Conservation (phyloP, 2,329 filamentous ascomycete species). For the Mycocentrospora acerina region DNA sequence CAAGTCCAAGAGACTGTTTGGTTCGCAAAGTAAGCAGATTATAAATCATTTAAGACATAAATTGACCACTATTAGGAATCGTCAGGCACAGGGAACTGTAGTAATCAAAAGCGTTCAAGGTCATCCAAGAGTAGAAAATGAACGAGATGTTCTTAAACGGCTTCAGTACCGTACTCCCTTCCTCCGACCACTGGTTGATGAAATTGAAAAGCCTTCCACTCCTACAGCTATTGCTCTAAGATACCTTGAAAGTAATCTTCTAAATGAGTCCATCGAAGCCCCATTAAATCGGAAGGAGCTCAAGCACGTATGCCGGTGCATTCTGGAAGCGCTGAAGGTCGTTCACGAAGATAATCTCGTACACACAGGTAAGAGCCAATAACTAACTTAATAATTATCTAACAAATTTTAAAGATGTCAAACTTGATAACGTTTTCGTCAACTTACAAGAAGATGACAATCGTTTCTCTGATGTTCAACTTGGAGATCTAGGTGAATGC, state of each 20-base stretch:
- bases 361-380: slow-evolving; percentile 21
- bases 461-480: slow-evolving; percentile 39
- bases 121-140: slow-evolving; percentile 26
- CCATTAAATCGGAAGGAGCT: slow-evolving; percentile 20
- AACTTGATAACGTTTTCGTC: slow-evolving; percentile 43
- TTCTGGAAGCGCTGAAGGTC: slow-evolving; percentile 24
- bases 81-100: slow-evolving; percentile 8
- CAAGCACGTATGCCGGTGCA: slow-evolving; percentile 16
- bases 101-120: slow-evolving; percentile 27
- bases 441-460: slow-evolving; percentile 30
- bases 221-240: slow-evolving; percentile 24
- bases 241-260: slow-evolving; percentile 23
- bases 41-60: background rate
- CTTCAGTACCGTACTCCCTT: slow-evolving; percentile 24
- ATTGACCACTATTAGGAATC: background rate
- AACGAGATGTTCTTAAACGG: slow-evolving; percentile 27
- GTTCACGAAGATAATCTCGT: slow-evolving; percentile 31
- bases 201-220: slow-evolving; percentile 21
- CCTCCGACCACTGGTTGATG: slow-evolving; percentile 31
- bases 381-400: slow-evolving; percentile 1
- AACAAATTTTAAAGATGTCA: slow-evolving; percentile 23
- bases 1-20: slow-evolving; percentile 19
- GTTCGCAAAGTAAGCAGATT: slow-evolving; percentile 19
- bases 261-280: slow-evolving; percentile 11
- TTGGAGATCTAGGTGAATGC: slow-evolving; percentile 37